phyloP scores from a whole-genome alignment of 345 rosid genomes.

The Dipteronia dyeriana region DNA sequence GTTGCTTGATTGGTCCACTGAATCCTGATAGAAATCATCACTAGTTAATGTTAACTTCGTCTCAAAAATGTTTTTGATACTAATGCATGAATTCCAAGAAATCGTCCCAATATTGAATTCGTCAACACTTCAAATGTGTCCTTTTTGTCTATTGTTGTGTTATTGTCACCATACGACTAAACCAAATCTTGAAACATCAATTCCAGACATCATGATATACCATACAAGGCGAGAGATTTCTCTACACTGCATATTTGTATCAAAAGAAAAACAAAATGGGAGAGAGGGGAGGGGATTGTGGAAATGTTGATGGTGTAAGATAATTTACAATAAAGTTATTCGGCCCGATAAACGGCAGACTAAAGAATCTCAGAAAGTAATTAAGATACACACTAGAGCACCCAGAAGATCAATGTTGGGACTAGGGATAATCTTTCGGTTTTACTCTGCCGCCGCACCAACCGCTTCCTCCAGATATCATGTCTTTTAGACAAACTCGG shows the following conservation, averaged over 20 bases:
- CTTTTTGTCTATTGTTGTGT: background rate
- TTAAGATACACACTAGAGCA: background rate
- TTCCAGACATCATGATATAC: background rate
- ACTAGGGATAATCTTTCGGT: no score
- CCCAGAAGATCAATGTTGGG: background rate
- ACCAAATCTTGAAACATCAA: background rate
- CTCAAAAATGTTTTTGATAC: background rate
- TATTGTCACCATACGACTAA: background rate
- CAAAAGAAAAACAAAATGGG: background rate
- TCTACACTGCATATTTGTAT: background rate
- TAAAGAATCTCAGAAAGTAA: background rate
- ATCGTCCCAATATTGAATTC: background rate
- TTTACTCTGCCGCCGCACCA: no score
- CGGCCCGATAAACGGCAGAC: background rate
- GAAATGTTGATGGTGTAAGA: background rate
- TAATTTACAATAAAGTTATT: background rate
- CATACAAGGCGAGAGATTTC: background rate
- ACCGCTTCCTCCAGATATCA: background rate
- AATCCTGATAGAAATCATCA: background rate
- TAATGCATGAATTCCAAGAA: background rate
- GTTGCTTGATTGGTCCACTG: background rate
- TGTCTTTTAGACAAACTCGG: background rate
- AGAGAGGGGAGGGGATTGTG: background rate
- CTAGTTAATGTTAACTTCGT: background rate
- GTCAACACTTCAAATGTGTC: background rate